phyloP scores from a whole-genome alignment of 176 grass and related monocot species.

The Carex scoparia region DNA sequence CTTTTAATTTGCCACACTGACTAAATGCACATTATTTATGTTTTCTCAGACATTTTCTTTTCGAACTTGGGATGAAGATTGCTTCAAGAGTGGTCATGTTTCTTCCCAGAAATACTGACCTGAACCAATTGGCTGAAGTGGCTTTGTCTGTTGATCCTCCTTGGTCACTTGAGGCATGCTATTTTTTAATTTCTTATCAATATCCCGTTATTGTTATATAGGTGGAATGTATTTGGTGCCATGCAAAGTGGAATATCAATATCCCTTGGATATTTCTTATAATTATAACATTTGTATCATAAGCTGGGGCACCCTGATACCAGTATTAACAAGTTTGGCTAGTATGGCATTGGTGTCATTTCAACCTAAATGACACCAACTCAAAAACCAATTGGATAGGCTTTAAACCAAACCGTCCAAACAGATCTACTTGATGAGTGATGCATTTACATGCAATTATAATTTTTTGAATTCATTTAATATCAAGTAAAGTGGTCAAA shows the following conservation, averaged over 20 bases:
- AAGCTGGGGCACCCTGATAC: neutral
- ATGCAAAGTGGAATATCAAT: neutral
- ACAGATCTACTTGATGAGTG: too few relatives aligned
- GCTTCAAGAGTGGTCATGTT: constrained; percentile 91
- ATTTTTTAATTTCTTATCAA: constrained; percentile 6
- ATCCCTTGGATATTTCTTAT: neutral
- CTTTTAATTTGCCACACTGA: neutral
- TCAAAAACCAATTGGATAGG: too few relatives aligned
- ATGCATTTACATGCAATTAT: too few relatives aligned
- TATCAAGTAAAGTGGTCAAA: too few relatives aligned
- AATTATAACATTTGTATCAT: neutral
- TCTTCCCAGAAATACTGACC: constrained; percentile 78
- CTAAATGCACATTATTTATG: neutral
- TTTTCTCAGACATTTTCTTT: constrained; percentile 58
- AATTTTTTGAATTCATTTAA: too few relatives aligned
- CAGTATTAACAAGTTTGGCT: neutral
- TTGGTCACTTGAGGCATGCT: constrained; percentile 66
- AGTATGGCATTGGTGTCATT: too few relatives aligned
- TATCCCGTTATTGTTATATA: neutral
- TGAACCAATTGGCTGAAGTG: constrained; percentile 80
- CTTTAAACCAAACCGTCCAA: too few relatives aligned
- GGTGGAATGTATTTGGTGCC: neutral
- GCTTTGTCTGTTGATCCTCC: constrained; percentile 70
- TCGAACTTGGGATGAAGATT: constrained; percentile 56
- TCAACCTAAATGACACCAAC: too few relatives aligned